Base-by-base conservation (phyloP, 2,329 filamentous ascomycete species). In the Fusarium albosuccineum region DNA sequence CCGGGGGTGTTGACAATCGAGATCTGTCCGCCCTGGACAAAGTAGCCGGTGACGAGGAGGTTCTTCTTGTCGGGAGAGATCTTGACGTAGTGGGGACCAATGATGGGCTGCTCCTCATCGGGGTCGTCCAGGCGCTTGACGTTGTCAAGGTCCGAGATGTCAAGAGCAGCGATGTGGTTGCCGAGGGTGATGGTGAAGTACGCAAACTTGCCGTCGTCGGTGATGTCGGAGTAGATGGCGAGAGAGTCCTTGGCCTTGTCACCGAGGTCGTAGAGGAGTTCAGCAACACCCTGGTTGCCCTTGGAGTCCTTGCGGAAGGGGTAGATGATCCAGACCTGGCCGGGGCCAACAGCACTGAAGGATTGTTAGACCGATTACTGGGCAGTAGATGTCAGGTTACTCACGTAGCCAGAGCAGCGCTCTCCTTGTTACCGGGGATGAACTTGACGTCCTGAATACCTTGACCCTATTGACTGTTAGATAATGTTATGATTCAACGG, bases 371-470 rank as follows among this genome's bases (percentile, higher is more conserved):
- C 3, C 17, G 1, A 2, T 16, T 4, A 27, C 26, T 6, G 22
- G 3, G 2, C 13, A 37, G 26, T 2, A 16, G 4, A 9, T 2
- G 4, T 11, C 10, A 5, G 7, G 2, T 5, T 63, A 69, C 75
- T 70, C 57, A 76, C 75, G 86, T 88, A 9, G 87, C 87, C 26
- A 89, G 78, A 10, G 87, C 87, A 33, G 87, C 87, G 34, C 79
- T 80, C 64, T 89, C 87, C 7, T 78, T 72, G 79, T 89, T 86
- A 9, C 85, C 84, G 1, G 87, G 87, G 64, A 89, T 89, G 77
- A 89, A 89, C 75, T 90, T 90, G 71, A 90, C 85, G 65, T 90
- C 87, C 70, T 89, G 87, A 51, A 89, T 89, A 62, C 87, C 87
- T 40, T 82, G 81, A 36, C 86, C 85, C 77, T 81, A n/a, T 30